Evolutionary conservation across 192 early-diverging fungal genomes (phyloP), one percentile per base, ranked within the genome.

Genomic region (Lobosporangium transversale): DNA sequence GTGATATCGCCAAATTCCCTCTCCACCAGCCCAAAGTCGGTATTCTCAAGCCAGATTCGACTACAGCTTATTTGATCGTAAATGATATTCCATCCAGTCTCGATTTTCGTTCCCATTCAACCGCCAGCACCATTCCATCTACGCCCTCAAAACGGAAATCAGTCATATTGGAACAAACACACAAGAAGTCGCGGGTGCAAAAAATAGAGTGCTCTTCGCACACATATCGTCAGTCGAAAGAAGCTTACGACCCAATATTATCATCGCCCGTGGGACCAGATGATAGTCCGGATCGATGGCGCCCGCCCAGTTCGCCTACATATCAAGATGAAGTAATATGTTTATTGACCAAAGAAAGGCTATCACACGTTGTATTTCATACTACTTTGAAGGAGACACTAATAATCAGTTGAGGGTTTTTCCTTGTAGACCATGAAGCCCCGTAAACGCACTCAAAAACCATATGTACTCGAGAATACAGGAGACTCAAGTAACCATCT

Each of bases 21-120:
- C 43, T 36, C 17, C 61, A 65, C 36, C 54, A 53, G 33, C 70
- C 70, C 29, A 74, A 74, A 33, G 18, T 31, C 4, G 70, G 62
- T 11, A 57, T 74, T 53, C 20, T 43, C 15, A 64, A 59, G 20
- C 70, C 70, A 4, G 70, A 65, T 35, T 49, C 56, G 20, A 58
- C 33, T 15, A 30, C 62, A 29, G 70, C 56, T 2, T 74, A 64
- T 35, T 35, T 74, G 18, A 74, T 56, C 0, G 55, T 62, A 15
- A 71, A 71, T 29, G 69, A 71, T 31, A 40, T 43, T 14, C 45
- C 60, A 6, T n/a, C 47, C 1, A 17, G 52, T 2, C 31, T 58
- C 7, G 21, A 27, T 17, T 21, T 55, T 15, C 40, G 29, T 48
- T 29, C 57, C 9, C 18, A 43, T 8, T 29, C 12, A 20, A 29